These are phyloP conservation scores for Pelargonium cotyledonis DNA, from an alignment of 441 rosid species.

Conservation along the genomic window DNA sequence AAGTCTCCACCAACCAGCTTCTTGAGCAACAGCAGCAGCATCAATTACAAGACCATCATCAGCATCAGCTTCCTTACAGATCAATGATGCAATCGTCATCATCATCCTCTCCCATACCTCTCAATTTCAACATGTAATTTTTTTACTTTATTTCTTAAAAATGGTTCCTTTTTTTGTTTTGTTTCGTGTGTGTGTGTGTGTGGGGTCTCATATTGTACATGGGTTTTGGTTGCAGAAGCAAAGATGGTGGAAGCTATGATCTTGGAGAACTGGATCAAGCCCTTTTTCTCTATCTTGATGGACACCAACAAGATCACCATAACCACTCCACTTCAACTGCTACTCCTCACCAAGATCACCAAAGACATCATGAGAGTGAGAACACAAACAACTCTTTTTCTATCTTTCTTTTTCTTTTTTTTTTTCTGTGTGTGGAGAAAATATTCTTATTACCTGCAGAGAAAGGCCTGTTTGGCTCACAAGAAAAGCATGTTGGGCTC, in stretches of 20 bases:
- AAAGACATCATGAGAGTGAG: no score
- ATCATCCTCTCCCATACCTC: slow-evolving; percentile 46
- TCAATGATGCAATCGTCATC: slow-evolving; percentile 45
- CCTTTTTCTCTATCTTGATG: slow-evolving; percentile 85
- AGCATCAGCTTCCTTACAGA: slow-evolving; percentile 54
- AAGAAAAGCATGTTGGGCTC: slow-evolving; percentile 53
- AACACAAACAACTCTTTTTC: background rate
- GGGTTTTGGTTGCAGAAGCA: slow-evolving; percentile 26
- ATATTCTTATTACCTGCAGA: no score
- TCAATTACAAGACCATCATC: slow-evolving; percentile 33
- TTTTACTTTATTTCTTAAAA: background rate
- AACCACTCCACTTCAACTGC: background rate
- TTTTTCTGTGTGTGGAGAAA: no score
- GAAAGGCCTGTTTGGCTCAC: slow-evolving; percentile 35
- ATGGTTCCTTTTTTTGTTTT: background rate
- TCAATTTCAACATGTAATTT: slow-evolving; percentile 61
- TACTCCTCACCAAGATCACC: no score
- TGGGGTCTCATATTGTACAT: no score
- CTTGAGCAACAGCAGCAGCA: slow-evolving; percentile 25
- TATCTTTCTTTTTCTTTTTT: no score
- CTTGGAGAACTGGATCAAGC: slow-evolving; percentile 94
- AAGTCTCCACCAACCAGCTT: slow-evolving; percentile 31
- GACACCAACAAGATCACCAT: slow-evolving; percentile 33
- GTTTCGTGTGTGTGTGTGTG: slow-evolving; percentile 26
- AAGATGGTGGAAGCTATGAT: slow-evolving; percentile 67